Evolutionary conservation across 305 asterid species (phyloP).

Genomic region (Solanum aculeatissimum): DNA sequence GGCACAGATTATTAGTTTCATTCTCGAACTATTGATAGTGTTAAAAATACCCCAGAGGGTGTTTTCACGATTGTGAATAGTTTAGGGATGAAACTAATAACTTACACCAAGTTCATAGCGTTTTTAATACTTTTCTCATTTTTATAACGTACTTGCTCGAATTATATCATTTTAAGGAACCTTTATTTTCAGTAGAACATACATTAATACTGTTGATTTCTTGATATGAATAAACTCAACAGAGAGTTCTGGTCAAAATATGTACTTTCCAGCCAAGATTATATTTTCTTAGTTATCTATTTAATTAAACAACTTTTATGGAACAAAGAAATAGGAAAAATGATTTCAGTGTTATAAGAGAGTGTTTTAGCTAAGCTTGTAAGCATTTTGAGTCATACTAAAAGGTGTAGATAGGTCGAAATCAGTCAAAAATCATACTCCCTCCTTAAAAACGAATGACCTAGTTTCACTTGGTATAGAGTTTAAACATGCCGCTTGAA

Average conservation of each 20-base stretch:
- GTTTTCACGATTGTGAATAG: too few relatives aligned
- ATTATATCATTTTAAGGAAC: background rate
- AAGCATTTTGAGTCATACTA: background rate
- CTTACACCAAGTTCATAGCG: too few relatives aligned
- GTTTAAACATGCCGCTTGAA: too few relatives aligned
- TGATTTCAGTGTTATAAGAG: background rate
- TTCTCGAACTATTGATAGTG: too few relatives aligned
- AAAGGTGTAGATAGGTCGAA: background rate
- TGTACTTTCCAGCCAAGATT: background rate
- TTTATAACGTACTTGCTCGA: too few relatives aligned
- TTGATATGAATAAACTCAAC: background rate
- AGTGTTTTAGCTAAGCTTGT: background rate
- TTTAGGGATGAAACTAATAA: too few relatives aligned
- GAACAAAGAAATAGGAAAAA: background rate
- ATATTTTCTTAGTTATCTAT: background rate
- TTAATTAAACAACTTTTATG: background rate
- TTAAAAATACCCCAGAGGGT: too few relatives aligned
- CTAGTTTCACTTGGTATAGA: too few relatives aligned
- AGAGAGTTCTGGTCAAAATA: background rate
- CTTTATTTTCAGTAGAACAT: background rate
- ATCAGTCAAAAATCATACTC: background rate
- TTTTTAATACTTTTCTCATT: too few relatives aligned
- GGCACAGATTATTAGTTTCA: too few relatives aligned
- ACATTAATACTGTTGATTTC: background rate
- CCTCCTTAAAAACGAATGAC: too few relatives aligned